Evolutionary conservation across 108 stramenopile genomes (phyloP).

Genomic region (Cyclotella choctawhatcheeana): DNA sequence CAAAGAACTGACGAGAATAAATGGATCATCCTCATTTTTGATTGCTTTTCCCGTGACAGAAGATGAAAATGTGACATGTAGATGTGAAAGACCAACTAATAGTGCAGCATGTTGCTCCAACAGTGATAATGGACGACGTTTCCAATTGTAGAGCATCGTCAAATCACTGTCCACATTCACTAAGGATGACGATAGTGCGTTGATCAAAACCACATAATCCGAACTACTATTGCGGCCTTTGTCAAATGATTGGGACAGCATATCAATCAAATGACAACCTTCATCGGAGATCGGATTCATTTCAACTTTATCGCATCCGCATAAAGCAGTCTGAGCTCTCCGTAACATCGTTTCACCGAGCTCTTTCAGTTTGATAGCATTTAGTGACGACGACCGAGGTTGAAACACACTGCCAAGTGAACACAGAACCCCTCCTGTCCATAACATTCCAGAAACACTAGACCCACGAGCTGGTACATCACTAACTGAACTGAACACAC

Average conservation of each 20-base stretch:
- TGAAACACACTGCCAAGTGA: conserved; percentile 27
- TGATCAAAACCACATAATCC: conserved; percentile 4
- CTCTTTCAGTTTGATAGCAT: neutral
- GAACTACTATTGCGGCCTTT: neutral
- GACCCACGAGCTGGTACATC: neutral
- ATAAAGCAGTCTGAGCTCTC: neutral
- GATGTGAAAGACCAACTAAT: conserved; percentile 37
- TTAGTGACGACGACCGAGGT: conserved; percentile 8
- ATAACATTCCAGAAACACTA: conserved; percentile 1
- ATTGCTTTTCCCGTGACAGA: neutral
- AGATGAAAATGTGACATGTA: conserved; percentile 21
- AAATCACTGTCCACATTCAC: conserved; percentile 4
- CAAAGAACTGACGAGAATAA: conserved; percentile 26
- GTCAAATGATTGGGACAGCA: conserved; percentile 17
- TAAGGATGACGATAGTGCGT: conserved; percentile 23
- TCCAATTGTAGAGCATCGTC: conserved; percentile 19
- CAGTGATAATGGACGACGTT: conserved; percentile 31
- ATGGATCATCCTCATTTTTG: conserved; percentile 7
- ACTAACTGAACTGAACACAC: conserved; percentile 7
- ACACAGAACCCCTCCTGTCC: conserved; percentile 35
- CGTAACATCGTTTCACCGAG: conserved; percentile 17
- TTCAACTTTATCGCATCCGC: conserved; percentile 6
- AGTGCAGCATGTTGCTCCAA: conserved; percentile 36
- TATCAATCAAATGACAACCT: conserved; percentile 31
- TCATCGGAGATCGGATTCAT: neutral